A percentile compares a stretch with the other conserved stretches of the same genome.
phyloP scores from a whole-genome alignment of 2,329 filamentous ascomycete species.

The Penicillium brevicompactum region DNA sequence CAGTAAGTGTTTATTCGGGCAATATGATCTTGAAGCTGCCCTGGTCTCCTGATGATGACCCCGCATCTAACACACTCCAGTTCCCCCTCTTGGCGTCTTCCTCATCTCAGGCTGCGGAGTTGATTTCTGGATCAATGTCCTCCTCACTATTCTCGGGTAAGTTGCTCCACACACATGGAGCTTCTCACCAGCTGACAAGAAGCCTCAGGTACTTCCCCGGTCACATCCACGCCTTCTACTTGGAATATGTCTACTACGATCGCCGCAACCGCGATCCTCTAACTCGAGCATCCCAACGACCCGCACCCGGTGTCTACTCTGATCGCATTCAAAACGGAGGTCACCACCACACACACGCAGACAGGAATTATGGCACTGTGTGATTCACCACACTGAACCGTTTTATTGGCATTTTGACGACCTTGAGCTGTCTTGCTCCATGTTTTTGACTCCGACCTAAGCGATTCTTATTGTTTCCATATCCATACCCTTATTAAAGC shows the following conservation, averaged over 20 bases:
- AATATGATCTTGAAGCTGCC: no score
- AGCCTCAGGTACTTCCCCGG: conserved; percentile 68
- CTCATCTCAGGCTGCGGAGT: conserved; percentile 65
- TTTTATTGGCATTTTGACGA: not conserved
- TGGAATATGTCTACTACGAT: conserved; percentile 82
- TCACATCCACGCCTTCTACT: conserved; percentile 77
- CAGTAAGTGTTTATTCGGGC: conserved; percentile 30
- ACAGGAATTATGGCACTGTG: conserved; percentile 29
- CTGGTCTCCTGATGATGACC: no score
- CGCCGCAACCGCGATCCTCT: conserved; percentile 47
- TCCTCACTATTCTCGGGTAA: conserved; percentile 65
- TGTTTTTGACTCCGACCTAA: not conserved
- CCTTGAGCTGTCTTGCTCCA: not conserved
- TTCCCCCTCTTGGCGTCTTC: conserved; percentile 67
- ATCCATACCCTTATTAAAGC: conserved; percentile 1
- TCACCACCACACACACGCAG: conserved; percentile 12
- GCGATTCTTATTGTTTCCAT: not conserved
- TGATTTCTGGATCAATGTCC: conserved; percentile 68
- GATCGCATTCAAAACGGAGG: conserved; percentile 43
- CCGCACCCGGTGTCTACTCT: conserved; percentile 44
- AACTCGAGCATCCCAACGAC: conserved; percentile 20
- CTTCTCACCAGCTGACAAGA: conserved; percentile 7
- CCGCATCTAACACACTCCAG: conserved; percentile 42
- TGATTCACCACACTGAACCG: not conserved
- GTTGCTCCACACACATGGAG: conserved; percentile 19